These are phyloP conservation scores for Hibiscus mutabilis DNA, from an alignment of 345 rosid species.

Conservation along the genomic window DNA sequence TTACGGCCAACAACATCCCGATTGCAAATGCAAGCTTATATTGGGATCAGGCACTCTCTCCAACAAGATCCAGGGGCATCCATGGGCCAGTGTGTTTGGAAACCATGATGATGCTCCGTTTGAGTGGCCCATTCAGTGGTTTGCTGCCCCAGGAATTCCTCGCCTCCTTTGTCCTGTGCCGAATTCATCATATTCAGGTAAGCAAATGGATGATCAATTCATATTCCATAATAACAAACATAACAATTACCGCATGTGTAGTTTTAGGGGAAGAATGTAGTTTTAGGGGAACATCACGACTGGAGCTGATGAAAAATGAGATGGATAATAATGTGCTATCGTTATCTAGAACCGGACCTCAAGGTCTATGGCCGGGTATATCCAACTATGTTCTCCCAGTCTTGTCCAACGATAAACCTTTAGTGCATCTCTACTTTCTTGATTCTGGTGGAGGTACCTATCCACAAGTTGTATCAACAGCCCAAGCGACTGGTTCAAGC, in stretches of 20 bases:
- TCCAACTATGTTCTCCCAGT: conserved; percentile 62
- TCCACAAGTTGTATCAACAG: conserved; percentile 64
- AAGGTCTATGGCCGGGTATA: conserved; percentile 72
- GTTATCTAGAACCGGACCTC: conserved; percentile 46
- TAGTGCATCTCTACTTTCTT: conserved; percentile 61
- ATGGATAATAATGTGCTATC: conserved; percentile 39
- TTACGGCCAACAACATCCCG: conserved; percentile 73
- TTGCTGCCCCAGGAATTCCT: conserved; percentile 67
- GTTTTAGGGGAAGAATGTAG: conserved; percentile 32
- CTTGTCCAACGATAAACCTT: conserved; percentile 30
- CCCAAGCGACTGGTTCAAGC: conserved; percentile 78
- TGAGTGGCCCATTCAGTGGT: conserved; percentile 72
- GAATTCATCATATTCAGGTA: conserved; percentile 36
- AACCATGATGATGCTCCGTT: conserved; percentile 85
- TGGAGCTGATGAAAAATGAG: conserved; percentile 55
- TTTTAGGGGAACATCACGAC: conserved; percentile 48
- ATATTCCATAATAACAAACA: neutral
- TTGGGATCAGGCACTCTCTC: conserved; percentile 78
- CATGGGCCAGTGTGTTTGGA: conserved; percentile 75
- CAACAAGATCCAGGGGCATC: conserved; percentile 56
- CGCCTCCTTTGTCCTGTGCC: conserved; percentile 38
- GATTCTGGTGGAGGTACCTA: conserved; percentile 97
- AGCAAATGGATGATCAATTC: neutral
- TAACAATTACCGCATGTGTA: neutral
- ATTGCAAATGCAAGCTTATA: conserved; percentile 65